Evolutionary conservation across 2,329 filamentous ascomycete species (phyloP), one percentile per base, ranked within the genome.

Genomic region (Pseudogymnoascus sp.): DNA sequence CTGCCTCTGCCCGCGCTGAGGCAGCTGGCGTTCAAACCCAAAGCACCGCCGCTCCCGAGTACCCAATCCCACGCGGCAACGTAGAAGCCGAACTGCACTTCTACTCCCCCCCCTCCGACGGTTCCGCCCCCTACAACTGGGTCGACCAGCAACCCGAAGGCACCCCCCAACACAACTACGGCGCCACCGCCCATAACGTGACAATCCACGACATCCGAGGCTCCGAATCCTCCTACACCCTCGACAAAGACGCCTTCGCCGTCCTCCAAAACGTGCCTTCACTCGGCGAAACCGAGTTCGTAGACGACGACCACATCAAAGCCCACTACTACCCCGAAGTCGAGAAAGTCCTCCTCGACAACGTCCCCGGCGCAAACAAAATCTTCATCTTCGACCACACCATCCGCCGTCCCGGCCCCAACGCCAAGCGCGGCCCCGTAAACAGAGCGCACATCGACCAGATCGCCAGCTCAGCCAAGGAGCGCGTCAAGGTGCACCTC

Each of bases 311-410:
- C 10, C 84, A 83, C 65, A 90, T 97, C 75, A 77, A 83, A 70
- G 70, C 77, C 1, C 81, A 85, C 62, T 97, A 96, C 80, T 97
- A 97, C 78, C 89, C 91, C 0, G 91, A 96, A 73, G 84, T 96
- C 7, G 88, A 93, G 76, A 74, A 81, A 59, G 78, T 96, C 26
- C 78, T 97, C 0, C 77, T 92, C 2, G 77, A 84, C 12, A 75
- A 84, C 63, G 79, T 96, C 14, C 86, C 88, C 0, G 89, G 88
- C 61, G 82, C 84, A 26, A 81, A 83, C 63, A 81, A 82, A 4
- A 79, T 96, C 31, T 78, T 90, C 68, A 78, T 96, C 72, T 96
- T 96, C 76, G 91, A 96, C 79, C 90, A 96, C 78, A 96, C 91
- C 6, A 85, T 96, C 73, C 88, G 92, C n/a, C 84, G 89, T 43